Conservation (phyloP, 164 flowering plant species). For the Stephania japonica region DNA sequence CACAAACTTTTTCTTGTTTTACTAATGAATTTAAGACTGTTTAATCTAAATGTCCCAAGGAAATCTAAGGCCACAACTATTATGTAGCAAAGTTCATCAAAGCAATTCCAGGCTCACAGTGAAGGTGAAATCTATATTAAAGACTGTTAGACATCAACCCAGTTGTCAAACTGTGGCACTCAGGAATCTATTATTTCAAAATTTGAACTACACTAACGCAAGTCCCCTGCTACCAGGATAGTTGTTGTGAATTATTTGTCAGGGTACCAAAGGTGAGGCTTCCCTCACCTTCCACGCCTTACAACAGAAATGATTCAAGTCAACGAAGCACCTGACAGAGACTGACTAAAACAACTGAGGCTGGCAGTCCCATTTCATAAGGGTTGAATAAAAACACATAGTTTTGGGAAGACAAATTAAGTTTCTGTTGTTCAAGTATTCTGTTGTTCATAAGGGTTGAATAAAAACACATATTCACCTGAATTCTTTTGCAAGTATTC, state of each 20-base stretch:
- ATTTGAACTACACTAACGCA: too few relatives aligned
- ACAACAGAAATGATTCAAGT: background rate
- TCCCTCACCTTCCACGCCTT: background rate
- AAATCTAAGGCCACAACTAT: too few relatives aligned
- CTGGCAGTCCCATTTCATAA: background rate
- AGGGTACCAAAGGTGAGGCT: background rate
- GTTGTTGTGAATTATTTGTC: background rate
- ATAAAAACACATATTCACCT: too few relatives aligned
- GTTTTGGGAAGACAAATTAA: background rate
- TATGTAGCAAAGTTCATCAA: background rate
- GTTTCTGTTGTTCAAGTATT: background rate
- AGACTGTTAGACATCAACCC: too few relatives aligned
- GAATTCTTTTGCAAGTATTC: slow-evolving; percentile 74
- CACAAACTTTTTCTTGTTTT: too few relatives aligned
- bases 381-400: background rate
- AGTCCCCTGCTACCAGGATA: background rate
- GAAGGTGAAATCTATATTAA: too few relatives aligned
- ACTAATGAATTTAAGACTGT: background rate
- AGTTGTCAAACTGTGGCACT: background rate
- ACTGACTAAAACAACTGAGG: background rate
- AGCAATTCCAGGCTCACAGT: background rate
- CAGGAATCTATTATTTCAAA: background rate
- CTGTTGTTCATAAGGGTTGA: too few relatives aligned
- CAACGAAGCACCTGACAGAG: too few relatives aligned
- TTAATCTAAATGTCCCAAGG: background rate